Evolutionary conservation across 2,329 filamentous ascomycete genomes (phyloP).

Genomic region (Ophiostoma triangulosporum): DNA sequence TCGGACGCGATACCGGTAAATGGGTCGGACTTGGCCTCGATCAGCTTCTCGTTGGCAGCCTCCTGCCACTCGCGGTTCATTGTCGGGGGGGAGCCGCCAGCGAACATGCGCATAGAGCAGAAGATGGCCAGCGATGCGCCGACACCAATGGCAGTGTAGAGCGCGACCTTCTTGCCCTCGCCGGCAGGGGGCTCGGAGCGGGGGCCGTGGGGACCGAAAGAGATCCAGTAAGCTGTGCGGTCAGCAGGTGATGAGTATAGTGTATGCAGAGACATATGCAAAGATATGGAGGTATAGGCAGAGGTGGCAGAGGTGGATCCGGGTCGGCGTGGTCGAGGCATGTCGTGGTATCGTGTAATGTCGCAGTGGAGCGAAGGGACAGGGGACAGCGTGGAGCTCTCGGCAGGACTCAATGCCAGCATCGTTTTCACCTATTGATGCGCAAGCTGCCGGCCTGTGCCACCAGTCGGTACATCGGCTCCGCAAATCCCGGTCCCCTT

Average conservation of each 20-base stretch:
- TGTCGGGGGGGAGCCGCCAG: constrained; percentile 60
- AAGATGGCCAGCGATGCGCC: constrained; percentile 59
- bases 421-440: too few relatives aligned
- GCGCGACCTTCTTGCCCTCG: constrained; percentile 66
- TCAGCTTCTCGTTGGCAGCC: constrained; percentile 80
- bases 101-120: constrained; percentile 55
- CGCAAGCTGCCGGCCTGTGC: too few relatives aligned
- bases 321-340: too few relatives aligned
- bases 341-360: too few relatives aligned
- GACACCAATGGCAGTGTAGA: constrained; percentile 58
- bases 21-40: constrained; percentile 77
- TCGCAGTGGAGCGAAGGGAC: too few relatives aligned
- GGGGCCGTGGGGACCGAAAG: constrained; percentile 91
- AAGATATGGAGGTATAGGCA: too few relatives aligned
- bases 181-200: constrained; percentile 72
- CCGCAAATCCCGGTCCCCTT: not conserved
- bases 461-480: not conserved
- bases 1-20: constrained; percentile 71
- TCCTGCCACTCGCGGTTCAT: constrained; percentile 98
- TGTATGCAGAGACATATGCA: too few relatives aligned
- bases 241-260: not conserved
- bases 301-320: too few relatives aligned
- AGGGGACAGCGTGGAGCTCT: too few relatives aligned
- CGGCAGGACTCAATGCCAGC: too few relatives aligned
- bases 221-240: constrained; percentile 88